Evolutionary conservation across 371 early-diverging fungal species (phyloP).

Genomic region (Mucor circinelloides): DNA sequence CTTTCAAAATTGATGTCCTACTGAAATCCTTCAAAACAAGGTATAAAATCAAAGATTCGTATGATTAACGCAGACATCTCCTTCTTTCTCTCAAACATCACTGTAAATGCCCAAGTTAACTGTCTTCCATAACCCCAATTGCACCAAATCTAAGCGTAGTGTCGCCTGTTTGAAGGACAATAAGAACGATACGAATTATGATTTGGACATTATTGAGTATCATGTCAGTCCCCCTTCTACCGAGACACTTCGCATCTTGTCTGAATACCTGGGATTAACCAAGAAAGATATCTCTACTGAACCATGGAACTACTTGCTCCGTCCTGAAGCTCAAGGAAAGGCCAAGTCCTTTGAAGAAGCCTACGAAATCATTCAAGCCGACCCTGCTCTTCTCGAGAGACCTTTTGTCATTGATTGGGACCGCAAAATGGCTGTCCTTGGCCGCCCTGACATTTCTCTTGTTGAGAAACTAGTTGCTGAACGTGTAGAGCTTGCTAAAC

Average conservation of each 20-base stretch:
- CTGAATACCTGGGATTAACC: constrained; percentile 34
- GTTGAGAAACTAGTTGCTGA: constrained; percentile 32
- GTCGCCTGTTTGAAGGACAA: constrained; percentile 28
- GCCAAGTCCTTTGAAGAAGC: constrained; percentile 34
- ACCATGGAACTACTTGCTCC: constrained; percentile 30
- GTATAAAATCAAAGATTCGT: not conserved
- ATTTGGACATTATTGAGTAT: constrained; percentile 34
- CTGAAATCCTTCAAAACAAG: not conserved
- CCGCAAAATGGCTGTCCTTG: constrained; percentile 47
- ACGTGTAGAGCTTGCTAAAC: not conserved
- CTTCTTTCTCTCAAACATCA: not conserved
- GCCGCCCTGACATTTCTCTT: constrained; percentile 41
- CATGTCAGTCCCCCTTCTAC: constrained; percentile 31
- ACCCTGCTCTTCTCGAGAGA: constrained; percentile 44
- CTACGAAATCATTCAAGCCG: constrained; percentile 28
- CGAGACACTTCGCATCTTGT: constrained; percentile 27
- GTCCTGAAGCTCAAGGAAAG: constrained; percentile 36
- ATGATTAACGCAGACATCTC: not conserved
- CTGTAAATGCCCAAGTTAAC: constrained; percentile 21
- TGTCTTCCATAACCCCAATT: constrained; percentile 42
- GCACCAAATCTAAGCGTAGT: constrained; percentile 39
- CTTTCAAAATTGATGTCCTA: not conserved
- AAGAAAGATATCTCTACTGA: constrained; percentile 6
- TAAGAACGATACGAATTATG: constrained; percentile 22
- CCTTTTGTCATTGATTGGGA: constrained; percentile 53